Evolutionary conservation across 1,139 yeast species (phyloP).

Genomic region (Suhomyces ambrosiae): DNA sequence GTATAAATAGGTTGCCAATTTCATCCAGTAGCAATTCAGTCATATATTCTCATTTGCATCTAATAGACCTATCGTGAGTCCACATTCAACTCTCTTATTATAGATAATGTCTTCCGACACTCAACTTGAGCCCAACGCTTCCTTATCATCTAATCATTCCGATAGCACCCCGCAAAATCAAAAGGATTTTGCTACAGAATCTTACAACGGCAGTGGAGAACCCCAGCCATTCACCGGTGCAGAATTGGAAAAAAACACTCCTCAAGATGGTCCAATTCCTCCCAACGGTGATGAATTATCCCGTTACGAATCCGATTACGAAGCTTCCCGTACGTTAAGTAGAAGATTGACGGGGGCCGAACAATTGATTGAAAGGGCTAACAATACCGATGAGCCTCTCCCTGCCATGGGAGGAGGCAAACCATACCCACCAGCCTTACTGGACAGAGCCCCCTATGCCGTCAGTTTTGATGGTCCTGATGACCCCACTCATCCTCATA

Average conservation of each 20-base stretch:
- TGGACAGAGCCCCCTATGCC: slow-evolving; percentile 51
- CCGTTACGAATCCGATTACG: slow-evolving; percentile 30
- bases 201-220: slow-evolving; percentile 15
- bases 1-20: too few relatives aligned
- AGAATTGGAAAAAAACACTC: slow-evolving; percentile 15
- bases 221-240: slow-evolving; percentile 20
- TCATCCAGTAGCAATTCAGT: too few relatives aligned
- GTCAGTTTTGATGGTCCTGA: slow-evolving; percentile 63
- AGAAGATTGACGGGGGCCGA: slow-evolving; percentile 32
- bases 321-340: slow-evolving; percentile 28
- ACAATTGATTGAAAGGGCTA: slow-evolving; percentile 26
- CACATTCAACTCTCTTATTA: too few relatives aligned
- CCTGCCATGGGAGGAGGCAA: slow-evolving; percentile 60
- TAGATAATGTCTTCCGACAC: slow-evolving; percentile 4
- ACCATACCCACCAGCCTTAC: slow-evolving; percentile 54
- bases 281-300: slow-evolving; percentile 29
- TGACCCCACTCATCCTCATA: slow-evolving; percentile 65
- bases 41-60: too few relatives aligned
- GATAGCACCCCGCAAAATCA: slow-evolving; percentile 6
- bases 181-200: slow-evolving; percentile 14
- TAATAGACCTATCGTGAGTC: too few relatives aligned
- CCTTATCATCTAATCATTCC: slow-evolving; percentile 11
- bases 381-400: slow-evolving; percentile 33
- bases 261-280: slow-evolving; percentile 5
- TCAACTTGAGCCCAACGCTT: slow-evolving; percentile 6